Conservation (phyloP, 179 eudicot species). For the Drosera spatulata region DNA sequence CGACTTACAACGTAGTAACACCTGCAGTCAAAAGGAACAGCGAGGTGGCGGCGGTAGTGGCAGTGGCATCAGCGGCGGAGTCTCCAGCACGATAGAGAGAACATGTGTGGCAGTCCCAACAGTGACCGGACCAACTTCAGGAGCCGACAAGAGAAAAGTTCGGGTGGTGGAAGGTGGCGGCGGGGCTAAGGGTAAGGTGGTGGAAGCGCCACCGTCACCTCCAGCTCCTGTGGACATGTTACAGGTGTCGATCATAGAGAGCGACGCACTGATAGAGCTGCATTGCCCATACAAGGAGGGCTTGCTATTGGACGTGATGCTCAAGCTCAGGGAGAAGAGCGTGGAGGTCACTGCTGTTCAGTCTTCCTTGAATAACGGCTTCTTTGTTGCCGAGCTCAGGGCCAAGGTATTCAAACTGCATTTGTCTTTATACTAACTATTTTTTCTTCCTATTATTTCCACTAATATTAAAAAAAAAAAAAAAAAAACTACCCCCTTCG, state of each 20-base stretch:
- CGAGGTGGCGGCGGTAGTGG: neutral
- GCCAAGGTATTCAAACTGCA: constrained; percentile 53
- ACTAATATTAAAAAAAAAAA: no score
- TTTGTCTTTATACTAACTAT: no score
- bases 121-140: neutral
- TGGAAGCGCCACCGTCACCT: constrained; percentile 10
- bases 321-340: constrained; percentile 40
- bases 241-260: constrained; percentile 89
- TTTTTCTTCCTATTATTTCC: no score
- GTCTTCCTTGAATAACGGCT: constrained; percentile 43
- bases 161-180: constrained; percentile 31
- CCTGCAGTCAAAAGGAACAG: neutral
- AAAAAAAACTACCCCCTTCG: no score
- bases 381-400: constrained; percentile 57
- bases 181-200: constrained; percentile 16
- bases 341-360: constrained; percentile 61
- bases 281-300: constrained; percentile 68
- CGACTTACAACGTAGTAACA: neutral
- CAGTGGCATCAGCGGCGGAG: neutral
- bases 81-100: constrained; percentile 1
- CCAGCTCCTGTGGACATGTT: constrained; percentile 17
- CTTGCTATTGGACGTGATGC: constrained; percentile 69
- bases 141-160: constrained; percentile 40
- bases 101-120: no score
- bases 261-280: constrained; percentile 76